Base-by-base conservation (phyloP, 345 rosid genomes). In the Bruguiera sexangula region DNA sequence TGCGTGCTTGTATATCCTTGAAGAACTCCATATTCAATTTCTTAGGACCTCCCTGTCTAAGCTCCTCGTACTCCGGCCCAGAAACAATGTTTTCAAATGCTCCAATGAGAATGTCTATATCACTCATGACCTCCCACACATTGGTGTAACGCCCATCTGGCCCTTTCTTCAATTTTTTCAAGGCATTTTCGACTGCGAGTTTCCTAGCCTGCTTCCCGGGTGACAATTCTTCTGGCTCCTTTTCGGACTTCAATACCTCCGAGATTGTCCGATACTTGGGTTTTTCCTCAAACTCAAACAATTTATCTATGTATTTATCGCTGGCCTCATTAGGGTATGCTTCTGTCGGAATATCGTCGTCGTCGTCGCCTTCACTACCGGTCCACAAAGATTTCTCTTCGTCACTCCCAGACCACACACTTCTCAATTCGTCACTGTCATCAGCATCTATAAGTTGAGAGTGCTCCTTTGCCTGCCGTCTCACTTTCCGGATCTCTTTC, bases 81-180 rank as follows among this genome's bases (percentile, higher is more conserved):
- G 96, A 92, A 51, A 92, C 85, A 36, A 95, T 81, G 58, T 92
- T 95, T 66, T 90, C 96, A n/a, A 92, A 95, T 39, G 96, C 96
- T 54, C 93, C 96, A 30, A 95, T 85, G 67, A 95, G 71, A 70
- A 95, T 85, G 75, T 95, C 96, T 15, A 84, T 74, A 71, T 92
- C 97, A 54, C 96, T 92, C 93, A 90, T 90, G 59, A 95, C 96
- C 80, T 95, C 97, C 96, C 96, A 95, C 60, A 92, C 96, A 54
- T 95, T 92, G 5, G 79, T 82, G 63, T 92, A 95, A 4, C 99
- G 90, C 61, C 96, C 96, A 60, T 95, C 97, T 1, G 97, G 96
- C 43, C 99, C 96, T 82, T 92, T 92, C 82, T 88, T 88, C 78
- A 95, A 80, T 72, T 94, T 94, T 67, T 89, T 94, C 83, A 94